Conservation (phyloP, 176 grass and related monocot species). For the Olyra latifolia region DNA sequence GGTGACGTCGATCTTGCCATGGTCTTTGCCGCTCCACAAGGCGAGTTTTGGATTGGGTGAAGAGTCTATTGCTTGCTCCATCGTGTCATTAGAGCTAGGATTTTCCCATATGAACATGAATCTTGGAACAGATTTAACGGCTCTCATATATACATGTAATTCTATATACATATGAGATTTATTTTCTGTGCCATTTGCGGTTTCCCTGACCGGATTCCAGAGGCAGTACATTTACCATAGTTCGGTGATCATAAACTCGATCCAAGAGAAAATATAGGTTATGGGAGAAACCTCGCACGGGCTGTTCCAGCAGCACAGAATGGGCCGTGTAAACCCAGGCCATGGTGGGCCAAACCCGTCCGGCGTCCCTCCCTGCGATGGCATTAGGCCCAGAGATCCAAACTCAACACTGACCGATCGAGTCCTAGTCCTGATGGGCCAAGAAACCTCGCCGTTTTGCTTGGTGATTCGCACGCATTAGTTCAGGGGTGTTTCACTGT, state of each 20-base stretch:
- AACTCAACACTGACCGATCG: not conserved
- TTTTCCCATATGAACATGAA: no score
- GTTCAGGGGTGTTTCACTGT: not conserved
- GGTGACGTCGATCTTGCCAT: not conserved
- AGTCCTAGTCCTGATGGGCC: not conserved
- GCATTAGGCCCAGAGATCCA: not conserved
- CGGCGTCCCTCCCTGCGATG: no score
- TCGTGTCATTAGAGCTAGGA: not conserved
- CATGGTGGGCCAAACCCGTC: not conserved
- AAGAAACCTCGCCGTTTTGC: not conserved
- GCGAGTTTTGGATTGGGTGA: not conserved
- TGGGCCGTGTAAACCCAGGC: not conserved
- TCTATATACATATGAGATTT: no score
- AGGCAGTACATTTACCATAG: no score
- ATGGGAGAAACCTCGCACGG: no score
- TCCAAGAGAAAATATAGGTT: no score
- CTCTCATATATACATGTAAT: no score
- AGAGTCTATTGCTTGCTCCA: not conserved
- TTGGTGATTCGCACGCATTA: not conserved
- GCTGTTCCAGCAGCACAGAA: not conserved
- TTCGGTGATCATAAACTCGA: no score
- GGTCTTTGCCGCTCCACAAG: not conserved
- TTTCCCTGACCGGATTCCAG: no score
- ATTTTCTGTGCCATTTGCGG: no score
- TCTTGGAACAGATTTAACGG: no score